These are phyloP conservation scores for Dactylellina sp. DNA, from an alignment of 2,329 filamentous ascomycete genomes.

Conservation along the genomic window DNA sequence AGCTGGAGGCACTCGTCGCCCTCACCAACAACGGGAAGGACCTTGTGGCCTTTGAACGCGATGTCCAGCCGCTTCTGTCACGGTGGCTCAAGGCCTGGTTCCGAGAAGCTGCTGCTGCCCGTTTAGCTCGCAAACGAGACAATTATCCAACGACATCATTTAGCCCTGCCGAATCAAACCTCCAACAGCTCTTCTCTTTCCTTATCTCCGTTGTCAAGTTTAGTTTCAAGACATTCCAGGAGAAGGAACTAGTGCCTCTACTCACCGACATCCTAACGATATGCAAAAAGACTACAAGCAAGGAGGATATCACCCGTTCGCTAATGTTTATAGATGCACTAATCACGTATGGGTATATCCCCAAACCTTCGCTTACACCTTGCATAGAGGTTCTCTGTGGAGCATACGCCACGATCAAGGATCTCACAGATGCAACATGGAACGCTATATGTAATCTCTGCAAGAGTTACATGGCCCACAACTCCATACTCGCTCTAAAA, in stretches of 20 bases:
- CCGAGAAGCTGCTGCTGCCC: conserved; percentile 69
- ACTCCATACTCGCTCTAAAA: conserved; percentile 74
- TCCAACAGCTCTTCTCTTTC: conserved; percentile 74
- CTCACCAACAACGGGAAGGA: conserved; percentile 73
- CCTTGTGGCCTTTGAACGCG: conserved; percentile 75
- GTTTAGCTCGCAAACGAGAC: conserved; percentile 65
- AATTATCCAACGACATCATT: conserved; percentile 62
- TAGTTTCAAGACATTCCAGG: conserved; percentile 76
- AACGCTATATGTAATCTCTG: conserved; percentile 77
- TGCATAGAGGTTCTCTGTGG: conserved; percentile 79
- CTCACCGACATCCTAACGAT: conserved; percentile 74
- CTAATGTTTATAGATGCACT: conserved; percentile 77
- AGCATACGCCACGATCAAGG: conserved; percentile 75
- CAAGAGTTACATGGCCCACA: conserved; percentile 78
- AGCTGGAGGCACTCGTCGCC: conserved; percentile 73
- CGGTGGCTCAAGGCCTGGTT: conserved; percentile 72
- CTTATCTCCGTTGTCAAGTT: conserved; percentile 79
- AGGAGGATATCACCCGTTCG: conserved; percentile 75
- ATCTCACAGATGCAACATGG: conserved; percentile 75
- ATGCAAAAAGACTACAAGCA: conserved; percentile 74
- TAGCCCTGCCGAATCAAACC: conserved; percentile 70
- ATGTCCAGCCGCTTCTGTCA: conserved; percentile 73
- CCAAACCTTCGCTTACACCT: conserved; percentile 71
- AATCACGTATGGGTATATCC: conserved; percentile 78
- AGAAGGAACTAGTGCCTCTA: conserved; percentile 72